phyloP scores from a whole-genome alignment of 306 rosid genomes.

The Vachellia collinsii region DNA sequence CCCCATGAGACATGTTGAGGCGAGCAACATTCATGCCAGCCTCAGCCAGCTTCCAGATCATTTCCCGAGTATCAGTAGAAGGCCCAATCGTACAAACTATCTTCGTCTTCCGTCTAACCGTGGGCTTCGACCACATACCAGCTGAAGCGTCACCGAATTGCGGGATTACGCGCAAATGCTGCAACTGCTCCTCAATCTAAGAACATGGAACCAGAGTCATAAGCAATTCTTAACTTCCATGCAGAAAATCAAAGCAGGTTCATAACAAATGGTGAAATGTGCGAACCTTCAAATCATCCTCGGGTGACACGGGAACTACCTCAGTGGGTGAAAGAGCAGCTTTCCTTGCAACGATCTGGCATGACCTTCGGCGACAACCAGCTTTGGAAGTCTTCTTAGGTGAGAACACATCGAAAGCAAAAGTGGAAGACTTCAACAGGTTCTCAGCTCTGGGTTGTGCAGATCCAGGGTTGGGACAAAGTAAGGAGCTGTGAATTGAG shows the following conservation, averaged over 20 bases:
- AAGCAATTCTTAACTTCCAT: constrained; percentile 6
- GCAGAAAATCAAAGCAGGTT: neutral
- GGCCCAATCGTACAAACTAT: constrained; percentile 98
- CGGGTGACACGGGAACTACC: constrained; percentile 79
- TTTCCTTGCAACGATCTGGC: constrained; percentile 53
- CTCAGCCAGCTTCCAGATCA: constrained; percentile 99
- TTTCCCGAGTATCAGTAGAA: constrained; percentile 84
- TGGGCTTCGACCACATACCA: constrained; percentile 87
- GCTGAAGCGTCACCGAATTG: constrained; percentile 61
- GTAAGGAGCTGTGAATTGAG: constrained; percentile 64
- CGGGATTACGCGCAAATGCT: constrained; percentile 55
- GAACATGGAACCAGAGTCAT: constrained; percentile 10
- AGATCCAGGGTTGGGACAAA: constrained; percentile 63
- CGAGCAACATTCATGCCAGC: constrained; percentile 99
- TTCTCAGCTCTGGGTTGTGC: constrained; percentile 46
- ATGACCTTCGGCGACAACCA: constrained; percentile 23
- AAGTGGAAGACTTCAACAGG: constrained; percentile 51
- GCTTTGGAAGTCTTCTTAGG: constrained; percentile 36
- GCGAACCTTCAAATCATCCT: constrained; percentile 68
- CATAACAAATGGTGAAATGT: neutral
- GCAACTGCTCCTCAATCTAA: constrained; percentile 67
- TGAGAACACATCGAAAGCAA: constrained; percentile 45
- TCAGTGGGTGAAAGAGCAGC: constrained; percentile 62
- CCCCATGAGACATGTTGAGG: constrained; percentile 96
- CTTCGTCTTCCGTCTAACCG: constrained; percentile 87